phyloP scores from a whole-genome alignment of 2,329 filamentous ascomycete species.

The Colletotrichum musicola region DNA sequence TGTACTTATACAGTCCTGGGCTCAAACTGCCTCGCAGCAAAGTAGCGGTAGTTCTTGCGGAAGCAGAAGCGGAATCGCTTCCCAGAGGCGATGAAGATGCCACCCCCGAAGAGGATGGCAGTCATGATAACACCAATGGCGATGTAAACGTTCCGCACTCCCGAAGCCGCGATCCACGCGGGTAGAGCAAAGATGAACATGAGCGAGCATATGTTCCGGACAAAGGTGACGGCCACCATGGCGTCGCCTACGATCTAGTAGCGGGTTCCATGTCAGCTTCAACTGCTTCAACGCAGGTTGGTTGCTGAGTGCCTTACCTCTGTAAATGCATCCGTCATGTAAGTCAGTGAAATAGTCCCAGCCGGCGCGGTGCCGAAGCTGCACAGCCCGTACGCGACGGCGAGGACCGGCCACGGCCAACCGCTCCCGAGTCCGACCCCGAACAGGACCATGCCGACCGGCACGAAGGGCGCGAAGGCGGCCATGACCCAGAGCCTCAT shows the following conservation, averaged over 20 bases:
- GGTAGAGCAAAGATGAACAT: slow-evolving; percentile 60
- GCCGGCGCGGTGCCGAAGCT: slow-evolving; percentile 51
- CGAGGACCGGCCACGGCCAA: slow-evolving; percentile 39
- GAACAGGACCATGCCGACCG: slow-evolving; percentile 42
- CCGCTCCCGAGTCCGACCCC: background rate
- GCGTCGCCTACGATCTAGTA: slow-evolving; percentile 60
- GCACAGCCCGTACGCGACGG: slow-evolving; percentile 53
- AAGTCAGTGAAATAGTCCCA: slow-evolving; percentile 51
- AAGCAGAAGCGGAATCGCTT: slow-evolving; percentile 4
- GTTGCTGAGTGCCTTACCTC: slow-evolving; percentile 46
- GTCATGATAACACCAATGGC: slow-evolving; percentile 36
- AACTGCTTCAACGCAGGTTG: background rate
- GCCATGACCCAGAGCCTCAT: slow-evolving; percentile 56
- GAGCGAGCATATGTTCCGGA: slow-evolving; percentile 58
- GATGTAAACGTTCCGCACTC: background rate
- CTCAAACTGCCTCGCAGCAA: background rate
- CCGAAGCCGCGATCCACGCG: slow-evolving; percentile 46
- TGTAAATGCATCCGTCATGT: slow-evolving; percentile 53
- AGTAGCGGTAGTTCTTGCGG: background rate
- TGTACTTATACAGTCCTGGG: background rate
- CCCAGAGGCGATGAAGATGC: background rate
- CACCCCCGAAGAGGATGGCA: slow-evolving; percentile 41
- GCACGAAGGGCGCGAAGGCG: slow-evolving; percentile 47
- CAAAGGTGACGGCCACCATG: slow-evolving; percentile 58
- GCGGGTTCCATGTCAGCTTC: background rate